These are phyloP conservation scores for Calonectria henricotiae DNA, from an alignment of 2,329 filamentous ascomycete genomes.

Conservation along the genomic window DNA sequence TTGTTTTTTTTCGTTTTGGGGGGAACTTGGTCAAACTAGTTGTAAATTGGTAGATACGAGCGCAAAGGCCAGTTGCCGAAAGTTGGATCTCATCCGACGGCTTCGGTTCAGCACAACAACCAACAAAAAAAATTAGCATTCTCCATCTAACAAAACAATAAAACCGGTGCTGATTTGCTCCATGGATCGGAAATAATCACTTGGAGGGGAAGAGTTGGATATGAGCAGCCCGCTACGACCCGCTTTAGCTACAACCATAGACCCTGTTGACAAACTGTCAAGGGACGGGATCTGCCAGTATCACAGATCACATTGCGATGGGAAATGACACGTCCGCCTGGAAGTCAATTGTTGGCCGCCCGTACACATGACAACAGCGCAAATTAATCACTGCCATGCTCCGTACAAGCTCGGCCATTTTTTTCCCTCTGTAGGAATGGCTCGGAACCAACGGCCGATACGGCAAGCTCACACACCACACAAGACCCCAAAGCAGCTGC, in stretches of 20 bases:
- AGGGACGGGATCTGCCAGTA: conserved; percentile 12
- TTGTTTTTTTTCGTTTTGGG: too few species aligned
- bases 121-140: too few species aligned
- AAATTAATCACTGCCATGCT: neutral
- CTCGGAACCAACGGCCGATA: neutral
- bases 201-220: neutral
- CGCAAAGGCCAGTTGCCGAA: neutral
- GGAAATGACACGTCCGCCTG: neutral
- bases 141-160: conserved; percentile 2
- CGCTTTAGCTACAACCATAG: conserved; percentile 16
- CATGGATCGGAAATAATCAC: conserved; percentile 7
- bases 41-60: too few species aligned
- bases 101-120: neutral
- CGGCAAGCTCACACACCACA: conserved; percentile 5
- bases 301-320: conserved; percentile 11
- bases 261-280: conserved; percentile 27
- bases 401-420: neutral
- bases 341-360: neutral
- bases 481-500: conserved; percentile 9
- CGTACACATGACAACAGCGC: neutral
- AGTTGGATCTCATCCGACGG: neutral
- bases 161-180: conserved; percentile 7
- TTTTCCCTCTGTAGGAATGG: neutral
- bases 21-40: neutral
- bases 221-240: neutral